Evolutionary conservation across 2,329 filamentous ascomycete genomes (phyloP).

Genomic region (Fusarium verticillioides): DNA sequence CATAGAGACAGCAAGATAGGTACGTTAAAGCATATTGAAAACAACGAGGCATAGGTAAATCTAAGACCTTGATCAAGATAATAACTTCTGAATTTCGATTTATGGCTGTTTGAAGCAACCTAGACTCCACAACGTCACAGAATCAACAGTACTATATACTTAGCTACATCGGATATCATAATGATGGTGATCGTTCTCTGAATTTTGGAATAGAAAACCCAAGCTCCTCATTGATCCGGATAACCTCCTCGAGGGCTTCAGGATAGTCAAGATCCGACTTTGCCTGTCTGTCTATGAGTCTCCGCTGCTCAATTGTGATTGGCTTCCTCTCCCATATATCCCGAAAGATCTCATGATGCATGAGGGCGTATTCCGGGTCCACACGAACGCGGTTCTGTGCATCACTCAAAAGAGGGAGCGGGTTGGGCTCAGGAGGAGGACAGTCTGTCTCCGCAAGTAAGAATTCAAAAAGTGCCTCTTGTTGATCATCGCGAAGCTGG

Average conservation of each 20-base stretch:
- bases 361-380: not conserved
- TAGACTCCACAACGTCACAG: no score
- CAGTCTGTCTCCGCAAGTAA: not conserved
- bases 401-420: not conserved
- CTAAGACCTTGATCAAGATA: no score
- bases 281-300: not conserved
- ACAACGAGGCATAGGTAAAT: no score
- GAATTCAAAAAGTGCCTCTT: not conserved
- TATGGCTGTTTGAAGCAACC: no score
- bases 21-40: no score
- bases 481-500: not conserved
- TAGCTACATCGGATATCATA: accelerated
- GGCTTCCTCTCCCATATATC: not conserved
- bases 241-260: not conserved
- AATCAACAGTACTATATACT: no score
- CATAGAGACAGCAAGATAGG: not conserved
- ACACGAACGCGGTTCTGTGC: not conserved
- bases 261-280: not conserved
- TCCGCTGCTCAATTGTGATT: not conserved
- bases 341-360: not conserved
- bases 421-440: not conserved
- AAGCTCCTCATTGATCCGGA: not conserved
- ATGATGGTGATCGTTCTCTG: not conserved
- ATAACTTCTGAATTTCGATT: no score
- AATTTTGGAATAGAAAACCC: not conserved